Base-by-base conservation (phyloP, 768 basidiomycete species). In the Coprinellus micaceus region DNA sequence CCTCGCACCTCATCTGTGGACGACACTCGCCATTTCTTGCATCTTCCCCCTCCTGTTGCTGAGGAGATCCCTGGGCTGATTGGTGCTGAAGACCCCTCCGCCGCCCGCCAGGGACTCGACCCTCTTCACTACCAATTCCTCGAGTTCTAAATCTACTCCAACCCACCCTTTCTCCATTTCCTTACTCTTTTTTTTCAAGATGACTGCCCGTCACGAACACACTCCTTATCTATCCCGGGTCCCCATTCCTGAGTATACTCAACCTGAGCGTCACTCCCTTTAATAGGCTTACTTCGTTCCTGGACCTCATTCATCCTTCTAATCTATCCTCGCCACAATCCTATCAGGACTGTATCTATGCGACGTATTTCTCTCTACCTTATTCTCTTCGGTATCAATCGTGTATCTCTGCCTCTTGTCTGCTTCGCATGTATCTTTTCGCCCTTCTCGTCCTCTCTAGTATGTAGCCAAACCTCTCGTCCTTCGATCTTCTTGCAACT, bases 1-100 rank as follows among this genome's bases (percentile, higher is more conserved):
- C 92, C 93, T 2, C 84, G 87, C 59, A 88, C 89, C 1, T 81
- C 88, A 7, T 86, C 87, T 7, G 72, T 83, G 28, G 91, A 92
- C 59, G 92, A 94, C 66, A 93, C 89, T 21, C 86, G 91, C 11
- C 90, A 94, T 68, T 94, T 94, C 73, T 78, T 90, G 44, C 86
- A 86, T 53, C 80, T 89, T 11, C 89, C 89, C 2, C 76, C 87
- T n/a, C 90, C 89, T 28, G 77, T 83, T 36, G 62, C 79, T n/a
- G 85, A 86, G 53, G 89, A 91, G 58, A 89, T 92, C 67, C 90
- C 90, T 12, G 90, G 90, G 29, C 81, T 92, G 58, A 72, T 85
- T 58, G 76, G 75, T 51, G 84, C 86, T 62, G 88, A 89, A 63
- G 72, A 69, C 33, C 79, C 82, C 25, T 77, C 74, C 15, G 76